Base-by-base conservation (phyloP, 331 rosid genomes). In the Quercus tomentella region DNA sequence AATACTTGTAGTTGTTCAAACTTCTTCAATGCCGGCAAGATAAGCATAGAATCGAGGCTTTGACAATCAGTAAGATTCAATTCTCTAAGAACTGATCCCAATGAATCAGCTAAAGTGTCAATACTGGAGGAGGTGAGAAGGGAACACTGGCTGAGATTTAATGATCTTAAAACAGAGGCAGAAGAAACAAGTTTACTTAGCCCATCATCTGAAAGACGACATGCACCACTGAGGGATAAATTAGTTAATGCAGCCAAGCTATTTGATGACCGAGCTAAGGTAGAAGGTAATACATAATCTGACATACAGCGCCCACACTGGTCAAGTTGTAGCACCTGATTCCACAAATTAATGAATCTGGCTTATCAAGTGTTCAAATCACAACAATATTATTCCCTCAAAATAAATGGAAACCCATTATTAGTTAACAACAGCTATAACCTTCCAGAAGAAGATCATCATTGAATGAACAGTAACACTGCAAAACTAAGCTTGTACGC, bases 91-190 rank as follows among this genome's bases (percentile, higher is more conserved):
- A 71, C 35, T 63, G 90, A 84, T 77, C 96, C 98, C 43, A 93
- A 80, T 23, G 94, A 84, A 60, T 87, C 70, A 6, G 94, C 94
- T 79, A 95, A 70, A 76, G 76, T 58, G 54, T 66, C 7, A 1
- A 93, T 63, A 82, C 97, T 79, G 37, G 76, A 75, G 82, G 68
- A 76, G 52, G 97, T 85, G 85, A 96, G 93, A 79, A 91, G 89
- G 82, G 98, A 90, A 85, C 98, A 96, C 81, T 90, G 96, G 83
- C 96, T 90, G 76, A 96, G 84, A 85, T 96, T 89, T 74, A 96
- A 74, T 5, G 97, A 91, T 84, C 91, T 83, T 82, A 96, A 87
- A 51, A 43, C 85, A 10, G 98, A 90, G 45, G 89, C 85, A 69
- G 93, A 88, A 84, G 94, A 88, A 80, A 91, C 84, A 79, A 96